Conservation (phyloP, 1,284 basidiomycete species). For the Lentinula novae-zelandiae region DNA sequence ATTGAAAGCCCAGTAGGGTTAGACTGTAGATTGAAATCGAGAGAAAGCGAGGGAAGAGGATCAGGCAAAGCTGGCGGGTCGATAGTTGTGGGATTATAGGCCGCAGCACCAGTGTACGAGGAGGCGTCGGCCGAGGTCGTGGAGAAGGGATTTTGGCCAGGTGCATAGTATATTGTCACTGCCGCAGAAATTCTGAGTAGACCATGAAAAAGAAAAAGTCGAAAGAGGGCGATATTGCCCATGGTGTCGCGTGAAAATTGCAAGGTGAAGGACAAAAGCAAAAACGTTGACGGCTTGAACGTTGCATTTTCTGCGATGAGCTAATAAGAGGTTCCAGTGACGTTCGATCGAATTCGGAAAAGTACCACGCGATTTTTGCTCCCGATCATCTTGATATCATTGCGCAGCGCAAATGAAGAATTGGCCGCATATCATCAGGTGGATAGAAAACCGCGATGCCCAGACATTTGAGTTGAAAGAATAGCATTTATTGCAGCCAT, state of each 20-base stretch:
- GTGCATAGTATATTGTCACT: constrained; percentile 11
- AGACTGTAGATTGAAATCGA: constrained; percentile 6
- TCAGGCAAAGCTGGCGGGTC: constrained; percentile 11
- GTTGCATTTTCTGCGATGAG: no score
- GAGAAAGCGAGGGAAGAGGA: constrained; percentile 5
- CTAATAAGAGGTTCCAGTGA: no score
- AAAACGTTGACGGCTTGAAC: background rate
- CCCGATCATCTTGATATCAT: no score
- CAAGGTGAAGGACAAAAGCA: background rate
- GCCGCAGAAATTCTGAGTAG: background rate
- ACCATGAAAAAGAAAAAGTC: background rate
- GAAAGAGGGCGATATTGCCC: background rate
- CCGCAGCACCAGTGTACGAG: constrained; percentile 12
- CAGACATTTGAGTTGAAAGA: background rate
- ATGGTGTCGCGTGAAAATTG: background rate
- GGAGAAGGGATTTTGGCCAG: constrained; percentile 10
- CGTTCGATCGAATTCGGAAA: no score
- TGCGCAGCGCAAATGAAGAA: no score
- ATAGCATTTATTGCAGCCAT: no score
- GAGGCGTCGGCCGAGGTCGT: constrained; percentile 1
- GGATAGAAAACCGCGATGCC: background rate
- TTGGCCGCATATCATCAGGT: background rate
- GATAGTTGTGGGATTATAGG: constrained; percentile 10
- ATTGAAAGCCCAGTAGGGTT: constrained; percentile 27
- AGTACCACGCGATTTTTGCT: no score